A percentile compares a stretch with the other conserved stretches of the same genome.
These are phyloP conservation scores for Hibiscus mutabilis DNA, from an alignment of 345 rosid genomes.

Conservation along the genomic window DNA sequence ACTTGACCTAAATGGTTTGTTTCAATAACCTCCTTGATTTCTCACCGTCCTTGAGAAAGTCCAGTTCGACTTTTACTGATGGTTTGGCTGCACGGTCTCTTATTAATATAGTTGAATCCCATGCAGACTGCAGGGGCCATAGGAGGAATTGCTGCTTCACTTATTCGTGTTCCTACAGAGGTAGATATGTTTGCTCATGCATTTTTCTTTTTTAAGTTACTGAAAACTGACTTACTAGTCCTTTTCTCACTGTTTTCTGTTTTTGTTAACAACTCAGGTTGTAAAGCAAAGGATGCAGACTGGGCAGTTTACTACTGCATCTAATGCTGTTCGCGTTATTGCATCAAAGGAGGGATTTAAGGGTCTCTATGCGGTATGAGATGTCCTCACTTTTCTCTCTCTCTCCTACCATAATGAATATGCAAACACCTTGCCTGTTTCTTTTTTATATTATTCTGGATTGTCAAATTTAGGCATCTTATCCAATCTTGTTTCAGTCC, in stretches of 20 bases:
- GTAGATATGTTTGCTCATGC: constrained; percentile 22
- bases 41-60: constrained; percentile 6
- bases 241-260: neutral
- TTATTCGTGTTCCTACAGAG: constrained; percentile 95
- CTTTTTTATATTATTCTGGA: neutral
- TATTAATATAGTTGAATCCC: neutral
- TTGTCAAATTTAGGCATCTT: neutral
- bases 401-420: neutral
- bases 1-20: neutral
- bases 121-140: constrained; percentile 88
- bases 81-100: neutral
- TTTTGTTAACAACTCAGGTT: constrained; percentile 42
- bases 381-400: constrained; percentile 2
- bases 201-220: neutral
- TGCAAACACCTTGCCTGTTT: neutral
- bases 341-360: constrained; percentile 67
- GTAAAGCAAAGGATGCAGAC: constrained; percentile 97
- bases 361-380: constrained; percentile 86
- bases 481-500: neutral
- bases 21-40: neutral
- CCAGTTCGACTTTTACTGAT: neutral
- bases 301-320: constrained; percentile 80
- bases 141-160: constrained; percentile 91
- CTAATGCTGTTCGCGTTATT: constrained; percentile 65
- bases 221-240: neutral